A percentile compares a stretch with the other conserved stretches of the same genome.
Conservation (phyloP, 225 moss, liverwort and hornwort genomes). For the Anthoceros angustus region DNA sequence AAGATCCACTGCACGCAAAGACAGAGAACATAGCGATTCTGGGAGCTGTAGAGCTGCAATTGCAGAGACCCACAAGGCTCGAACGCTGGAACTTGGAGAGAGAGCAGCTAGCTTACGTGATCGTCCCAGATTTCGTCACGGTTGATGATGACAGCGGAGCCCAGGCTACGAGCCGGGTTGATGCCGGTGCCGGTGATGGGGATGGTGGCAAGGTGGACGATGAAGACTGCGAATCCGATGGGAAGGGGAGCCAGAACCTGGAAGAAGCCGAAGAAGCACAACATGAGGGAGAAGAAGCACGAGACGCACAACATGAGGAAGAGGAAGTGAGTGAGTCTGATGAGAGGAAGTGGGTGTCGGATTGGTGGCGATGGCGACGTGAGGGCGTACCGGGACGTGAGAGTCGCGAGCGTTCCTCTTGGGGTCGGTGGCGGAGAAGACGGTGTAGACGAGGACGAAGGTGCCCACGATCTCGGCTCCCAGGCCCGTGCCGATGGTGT, state of each 20-base stretch:
- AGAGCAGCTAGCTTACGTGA: neutral
- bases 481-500: neutral
- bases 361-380: neutral
- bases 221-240: conserved; percentile 3
- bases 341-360: neutral
- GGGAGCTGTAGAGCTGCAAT: neutral
- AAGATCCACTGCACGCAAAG: neutral
- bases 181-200: conserved; percentile 1
- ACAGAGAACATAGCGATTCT: neutral
- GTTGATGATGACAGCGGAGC: conserved; percentile 5
- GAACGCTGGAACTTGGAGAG: neutral
- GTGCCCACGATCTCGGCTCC: conserved; percentile 1
- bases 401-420: conserved; percentile 1
- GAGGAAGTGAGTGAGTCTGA: neutral
- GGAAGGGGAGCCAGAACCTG: conserved; percentile 2
- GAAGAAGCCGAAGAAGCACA: neutral
- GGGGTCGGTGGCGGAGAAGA: conserved; percentile 5
- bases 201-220: conserved; percentile 5
- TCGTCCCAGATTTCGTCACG: neutral
- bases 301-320: neutral
- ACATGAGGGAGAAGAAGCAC: neutral
- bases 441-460: neutral
- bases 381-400: conserved; percentile 1
- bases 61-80: neutral
- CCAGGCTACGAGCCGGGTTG: conserved; percentile 1